Conservation (phyloP, 2,329 filamentous ascomycete genomes). For the Aspergillus bombycis region DNA sequence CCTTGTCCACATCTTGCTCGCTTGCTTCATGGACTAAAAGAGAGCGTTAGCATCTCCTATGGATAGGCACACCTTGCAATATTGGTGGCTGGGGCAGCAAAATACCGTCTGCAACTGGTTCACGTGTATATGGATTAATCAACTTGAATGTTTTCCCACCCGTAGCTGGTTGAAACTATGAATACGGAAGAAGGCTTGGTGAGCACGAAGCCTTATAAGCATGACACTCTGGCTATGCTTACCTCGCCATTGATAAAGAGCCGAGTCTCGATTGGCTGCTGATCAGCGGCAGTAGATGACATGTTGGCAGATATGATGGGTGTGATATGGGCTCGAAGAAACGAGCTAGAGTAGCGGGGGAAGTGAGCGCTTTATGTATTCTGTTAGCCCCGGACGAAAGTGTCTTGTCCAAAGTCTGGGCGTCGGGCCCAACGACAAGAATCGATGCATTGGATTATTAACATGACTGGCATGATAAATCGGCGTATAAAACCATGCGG, state of each 20-base stretch:
- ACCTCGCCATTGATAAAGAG: slow-evolving; percentile 40
- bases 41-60: background rate
- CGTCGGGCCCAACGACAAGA: background rate
- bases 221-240: background rate
- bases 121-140: slow-evolving; percentile 33
- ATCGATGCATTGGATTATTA: background rate
- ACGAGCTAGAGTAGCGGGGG: background rate
- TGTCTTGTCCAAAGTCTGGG: background rate
- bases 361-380: background rate
- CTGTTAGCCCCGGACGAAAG: background rate
- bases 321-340: background rate
- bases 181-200: background rate
- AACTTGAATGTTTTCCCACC: slow-evolving; percentile 34
- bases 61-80: background rate
- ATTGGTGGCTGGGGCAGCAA: background rate
- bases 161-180: slow-evolving; percentile 32
- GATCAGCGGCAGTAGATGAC: background rate
- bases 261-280: slow-evolving; percentile 33
- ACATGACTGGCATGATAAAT: background rate
- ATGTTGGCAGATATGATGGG: background rate
- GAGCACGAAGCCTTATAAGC: background rate
- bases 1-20: slow-evolving; percentile 37
- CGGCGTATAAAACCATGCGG: background rate
- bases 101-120: slow-evolving; percentile 33
- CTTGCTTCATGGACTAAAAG: slow-evolving; percentile 36